Base-by-base conservation (phyloP, 805 yeast genomes). In the Metschnikowia picachoensis region DNA sequence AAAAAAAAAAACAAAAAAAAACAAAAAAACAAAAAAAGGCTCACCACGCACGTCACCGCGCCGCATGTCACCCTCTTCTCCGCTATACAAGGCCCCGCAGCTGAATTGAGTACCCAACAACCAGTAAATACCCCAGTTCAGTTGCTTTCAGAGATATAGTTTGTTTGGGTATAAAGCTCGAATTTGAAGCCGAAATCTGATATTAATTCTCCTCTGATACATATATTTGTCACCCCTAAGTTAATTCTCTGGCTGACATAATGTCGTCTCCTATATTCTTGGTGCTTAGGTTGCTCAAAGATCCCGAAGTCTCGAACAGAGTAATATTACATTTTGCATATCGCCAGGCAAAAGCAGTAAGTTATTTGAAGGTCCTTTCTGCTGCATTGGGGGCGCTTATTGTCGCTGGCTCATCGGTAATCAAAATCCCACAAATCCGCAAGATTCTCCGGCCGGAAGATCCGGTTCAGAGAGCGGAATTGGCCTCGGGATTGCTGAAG, bases 261-360 rank as follows among this genome's bases (percentile, higher is more conserved):
- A 47, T 44, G 49, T 39, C 49, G 39, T 41, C 52, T 8, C 52
- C 49, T 2, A 28, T 45, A 5, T 43, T 49, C 28, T 45, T 49
- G 44, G 44, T 70, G 29, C 48, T 70, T 44, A 65, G 62, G 47
- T 57, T 69, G 34, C 60, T 72, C 48, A 57, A 67, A 37, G 64
- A 70, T 56, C 73, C 74, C 5, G 68, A 69, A 41, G 64, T 71
- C 10, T 66, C 72, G 35, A 72, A 70, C 43, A 65, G 60, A 45
- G 54, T 70, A 50, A 64, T 72, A 14, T 56, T 71, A 40, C 65
- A 68, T 48, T 57, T 71, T 53, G 74, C 69, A 0, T 63, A 58
- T 40, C 59, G 61, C 30, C 73, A 68, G 50, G 48, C 60, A 14
- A 61, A 60, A 44, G 67, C 64, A 28, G 52, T 68, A 28, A 73